phyloP scores from a whole-genome alignment of 192 early-diverging fungal genomes.

The Backusella westeae region DNA sequence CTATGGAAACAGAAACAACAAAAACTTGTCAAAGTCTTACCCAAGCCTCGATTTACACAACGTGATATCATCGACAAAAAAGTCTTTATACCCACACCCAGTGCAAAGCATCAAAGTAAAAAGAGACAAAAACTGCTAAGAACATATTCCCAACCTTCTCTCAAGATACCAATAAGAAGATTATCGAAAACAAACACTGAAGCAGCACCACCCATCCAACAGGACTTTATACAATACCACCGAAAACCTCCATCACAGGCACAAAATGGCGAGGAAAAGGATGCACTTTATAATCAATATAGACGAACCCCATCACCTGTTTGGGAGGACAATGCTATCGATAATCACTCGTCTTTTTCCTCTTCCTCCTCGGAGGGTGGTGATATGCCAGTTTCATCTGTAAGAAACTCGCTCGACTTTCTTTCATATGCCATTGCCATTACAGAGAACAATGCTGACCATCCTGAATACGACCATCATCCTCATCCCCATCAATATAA shows the following conservation, averaged over 20 bases:
- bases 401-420: constrained; percentile 29
- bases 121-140: constrained; percentile 22
- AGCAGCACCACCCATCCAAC: background rate
- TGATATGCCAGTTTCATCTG: background rate
- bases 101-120: background rate
- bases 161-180: background rate
- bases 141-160: constrained; percentile 15
- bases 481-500: background rate
- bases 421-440: constrained; percentile 37
- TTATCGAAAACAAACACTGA: background rate
- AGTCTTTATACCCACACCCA: constrained; percentile 18
- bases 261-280: background rate
- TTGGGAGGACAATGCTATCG: background rate
- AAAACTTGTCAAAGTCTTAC: constrained; percentile 12
- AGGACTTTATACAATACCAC: background rate
- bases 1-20: constrained; percentile 29
- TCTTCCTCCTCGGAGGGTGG: background rate
- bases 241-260: background rate
- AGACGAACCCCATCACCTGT: background rate
- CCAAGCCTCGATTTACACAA: constrained; percentile 32
- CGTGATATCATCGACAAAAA: constrained; percentile 31
- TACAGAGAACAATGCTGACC: constrained; percentile 14
- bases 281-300: background rate
- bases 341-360: background rate
- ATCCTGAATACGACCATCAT: background rate